Conservation (phyloP, 129 eudicot species). For the Centella asiatica region DNA sequence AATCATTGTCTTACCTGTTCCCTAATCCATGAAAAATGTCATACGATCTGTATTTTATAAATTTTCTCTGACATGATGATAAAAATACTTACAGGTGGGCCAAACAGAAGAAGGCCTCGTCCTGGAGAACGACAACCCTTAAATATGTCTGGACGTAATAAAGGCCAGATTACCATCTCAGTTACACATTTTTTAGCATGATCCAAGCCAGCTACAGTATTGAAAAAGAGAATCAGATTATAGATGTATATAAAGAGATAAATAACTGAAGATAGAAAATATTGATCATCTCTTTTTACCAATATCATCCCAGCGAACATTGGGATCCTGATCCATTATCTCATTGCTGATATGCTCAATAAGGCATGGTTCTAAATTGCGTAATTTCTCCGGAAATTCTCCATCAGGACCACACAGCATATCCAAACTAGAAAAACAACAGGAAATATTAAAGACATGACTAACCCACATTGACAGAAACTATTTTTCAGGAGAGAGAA, state of each 20-base stretch:
- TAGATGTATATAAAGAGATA: constrained; percentile 5
- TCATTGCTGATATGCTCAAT: constrained; percentile 93
- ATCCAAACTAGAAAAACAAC: constrained; percentile 52
- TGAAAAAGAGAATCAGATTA: constrained; percentile 13
- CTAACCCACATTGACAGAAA: background rate
- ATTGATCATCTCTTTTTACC: constrained; percentile 34
- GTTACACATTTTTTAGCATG: constrained; percentile 98
- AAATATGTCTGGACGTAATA: constrained; percentile 93
- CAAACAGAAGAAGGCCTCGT: constrained; percentile 95
- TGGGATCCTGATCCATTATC: constrained; percentile 95
- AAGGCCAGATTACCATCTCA: constrained; percentile 97
- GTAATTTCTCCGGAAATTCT: constrained; percentile 85
- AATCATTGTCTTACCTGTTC: constrained; percentile 99
- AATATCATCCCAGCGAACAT: constrained; percentile 96
- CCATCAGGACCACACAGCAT: constrained; percentile 96
- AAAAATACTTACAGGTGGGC: constrained; percentile 81
- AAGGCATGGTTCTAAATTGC: constrained; percentile 89
- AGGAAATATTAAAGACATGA: background rate
- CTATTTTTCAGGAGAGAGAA: background rate
- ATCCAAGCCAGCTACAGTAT: constrained; percentile 69
- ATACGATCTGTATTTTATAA: background rate
- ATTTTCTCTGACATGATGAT: background rate
- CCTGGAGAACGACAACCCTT: constrained; percentile 97
- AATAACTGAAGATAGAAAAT: background rate
- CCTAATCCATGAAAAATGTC: constrained; percentile 37